phyloP scores from a whole-genome alignment of 257 asterid genomes.

The Nicotiana tabacum region DNA sequence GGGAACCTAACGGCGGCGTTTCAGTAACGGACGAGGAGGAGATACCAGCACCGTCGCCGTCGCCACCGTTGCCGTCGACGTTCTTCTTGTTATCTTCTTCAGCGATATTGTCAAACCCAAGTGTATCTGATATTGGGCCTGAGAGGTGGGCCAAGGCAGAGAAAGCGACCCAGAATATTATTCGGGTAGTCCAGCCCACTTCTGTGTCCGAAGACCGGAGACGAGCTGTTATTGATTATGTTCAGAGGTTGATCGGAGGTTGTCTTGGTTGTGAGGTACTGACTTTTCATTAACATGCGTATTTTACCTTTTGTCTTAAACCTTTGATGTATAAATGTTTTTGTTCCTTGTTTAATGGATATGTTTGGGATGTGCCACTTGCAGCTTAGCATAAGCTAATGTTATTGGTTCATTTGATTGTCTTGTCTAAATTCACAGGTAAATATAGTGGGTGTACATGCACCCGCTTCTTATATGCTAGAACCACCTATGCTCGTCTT shows the following conservation, averaged over 20 bases:
- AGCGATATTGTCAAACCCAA: neutral
- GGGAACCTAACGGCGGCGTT: constrained; percentile 7
- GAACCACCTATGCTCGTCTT: neutral
- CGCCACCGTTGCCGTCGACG: neutral
- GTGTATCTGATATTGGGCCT: constrained; percentile 9
- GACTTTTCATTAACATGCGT: neutral
- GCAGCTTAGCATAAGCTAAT: neutral
- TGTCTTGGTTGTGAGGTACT: constrained; percentile 21
- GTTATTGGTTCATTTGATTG: neutral
- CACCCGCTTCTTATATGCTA: neutral
- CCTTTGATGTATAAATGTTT: neutral
- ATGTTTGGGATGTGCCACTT: neutral
- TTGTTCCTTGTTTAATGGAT: neutral
- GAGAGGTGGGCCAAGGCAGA: constrained; percentile 20
- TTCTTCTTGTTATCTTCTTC: neutral
- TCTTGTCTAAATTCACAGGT: neutral
- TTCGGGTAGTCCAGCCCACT: constrained; percentile 24
- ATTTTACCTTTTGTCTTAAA: neutral
- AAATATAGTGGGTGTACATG: neutral
- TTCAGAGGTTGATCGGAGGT: constrained; percentile 21
- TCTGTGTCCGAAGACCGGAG: constrained; percentile 19
- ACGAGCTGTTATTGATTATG: constrained; percentile 18
- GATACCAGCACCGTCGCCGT: neutral
- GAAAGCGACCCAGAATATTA: constrained; percentile 11
- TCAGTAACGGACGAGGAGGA: neutral